A percentile compares a stretch with the other conserved stretches of the same genome.
phyloP scores from a whole-genome alignment of 2,329 filamentous ascomycete species.

The Akanthomyces dipterigenus region DNA sequence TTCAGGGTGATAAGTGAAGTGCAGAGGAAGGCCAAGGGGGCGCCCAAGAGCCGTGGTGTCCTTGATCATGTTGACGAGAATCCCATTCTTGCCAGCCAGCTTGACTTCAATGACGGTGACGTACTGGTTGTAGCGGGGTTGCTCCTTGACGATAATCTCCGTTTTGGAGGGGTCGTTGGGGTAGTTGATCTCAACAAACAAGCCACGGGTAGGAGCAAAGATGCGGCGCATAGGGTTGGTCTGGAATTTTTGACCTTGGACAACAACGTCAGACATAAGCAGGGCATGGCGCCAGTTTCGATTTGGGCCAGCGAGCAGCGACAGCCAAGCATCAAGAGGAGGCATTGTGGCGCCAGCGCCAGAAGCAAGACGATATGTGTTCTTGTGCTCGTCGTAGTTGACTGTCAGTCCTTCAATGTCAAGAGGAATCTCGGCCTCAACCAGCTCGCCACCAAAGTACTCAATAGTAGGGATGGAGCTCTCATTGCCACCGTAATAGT shows the following conservation, averaged over 20 bases:
- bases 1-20: conserved; percentile 91
- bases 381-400: conserved; percentile 69
- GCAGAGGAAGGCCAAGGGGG: conserved; percentile 74
- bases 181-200: conserved; percentile 80
- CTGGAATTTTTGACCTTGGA: conserved; percentile 94
- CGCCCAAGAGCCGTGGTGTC: conserved; percentile 80
- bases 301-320: conserved; percentile 75
- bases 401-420: conserved; percentile 84
- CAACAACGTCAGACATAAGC: conserved; percentile 86
- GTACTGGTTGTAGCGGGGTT: conserved; percentile 77
- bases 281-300: conserved; percentile 94
- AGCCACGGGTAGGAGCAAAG: conserved; percentile 75
- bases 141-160: conserved; percentile 79
- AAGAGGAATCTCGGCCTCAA: conserved; percentile 62
- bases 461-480: conserved; percentile 76
- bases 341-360: conserved; percentile 70
- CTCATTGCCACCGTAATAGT: conserved; percentile 71
- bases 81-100: conserved; percentile 67
- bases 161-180: conserved; percentile 80
- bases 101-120: conserved; percentile 84
- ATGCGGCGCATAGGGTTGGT: conserved; percentile 93
- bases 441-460: conserved; percentile 88
- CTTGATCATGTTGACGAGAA: conserved; percentile 86
- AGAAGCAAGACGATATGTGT: conserved; percentile 75
- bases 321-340: conserved; percentile 74